Percentiles rank a stretch among this genome's conserved stretches.
These are phyloP conservation scores for Immersiella caudata DNA, from an alignment of 495 filamentous ascomycete species.

Conservation along the genomic window DNA sequence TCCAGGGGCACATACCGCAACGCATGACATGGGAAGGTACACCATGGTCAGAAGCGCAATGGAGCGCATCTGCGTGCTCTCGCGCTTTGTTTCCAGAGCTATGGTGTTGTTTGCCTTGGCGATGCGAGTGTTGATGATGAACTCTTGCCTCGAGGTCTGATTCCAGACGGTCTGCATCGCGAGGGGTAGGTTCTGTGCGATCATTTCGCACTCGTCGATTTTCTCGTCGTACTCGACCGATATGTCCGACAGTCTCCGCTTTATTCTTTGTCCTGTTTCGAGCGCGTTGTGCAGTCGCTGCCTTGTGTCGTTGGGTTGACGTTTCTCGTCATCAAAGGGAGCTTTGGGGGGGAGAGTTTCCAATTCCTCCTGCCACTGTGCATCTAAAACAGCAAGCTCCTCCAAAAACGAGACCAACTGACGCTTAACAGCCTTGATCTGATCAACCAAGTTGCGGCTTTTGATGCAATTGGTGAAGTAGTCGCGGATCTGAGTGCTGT, in stretches of 20 bases:
- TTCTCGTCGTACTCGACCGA: conserved; percentile 23
- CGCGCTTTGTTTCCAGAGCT: conserved; percentile 17
- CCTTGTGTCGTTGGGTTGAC: neutral
- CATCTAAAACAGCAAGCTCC: neutral
- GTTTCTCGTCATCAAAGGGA: too few relatives aligned
- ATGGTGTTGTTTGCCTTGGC: conserved; percentile 19
- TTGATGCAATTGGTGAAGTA: conserved; percentile 14
- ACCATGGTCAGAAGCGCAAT: conserved; percentile 23
- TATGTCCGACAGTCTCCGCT: conserved; percentile 7
- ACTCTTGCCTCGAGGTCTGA: conserved; percentile 19
- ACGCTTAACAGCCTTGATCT: conserved; percentile 17
- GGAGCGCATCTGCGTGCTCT: conserved; percentile 22
- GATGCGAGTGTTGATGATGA: conserved; percentile 15
- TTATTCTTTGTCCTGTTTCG: conserved; percentile 7
- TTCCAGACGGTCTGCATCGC: conserved; percentile 23
- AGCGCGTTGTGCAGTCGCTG: neutral
- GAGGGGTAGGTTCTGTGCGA: conserved; percentile 16
- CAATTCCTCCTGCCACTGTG: too few relatives aligned
- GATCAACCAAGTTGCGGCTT: conserved; percentile 16
- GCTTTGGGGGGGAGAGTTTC: too few relatives aligned
- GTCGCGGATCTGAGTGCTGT: conserved; percentile 11
- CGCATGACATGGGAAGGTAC: conserved; percentile 20
- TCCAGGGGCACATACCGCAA: conserved; percentile 15
- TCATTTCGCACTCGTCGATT: conserved; percentile 25
- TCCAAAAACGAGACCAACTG: conserved; percentile 12